Evolutionary conservation across 2,329 filamentous ascomycete genomes (phyloP).

Genomic region (Cladosporium sp.): DNA sequence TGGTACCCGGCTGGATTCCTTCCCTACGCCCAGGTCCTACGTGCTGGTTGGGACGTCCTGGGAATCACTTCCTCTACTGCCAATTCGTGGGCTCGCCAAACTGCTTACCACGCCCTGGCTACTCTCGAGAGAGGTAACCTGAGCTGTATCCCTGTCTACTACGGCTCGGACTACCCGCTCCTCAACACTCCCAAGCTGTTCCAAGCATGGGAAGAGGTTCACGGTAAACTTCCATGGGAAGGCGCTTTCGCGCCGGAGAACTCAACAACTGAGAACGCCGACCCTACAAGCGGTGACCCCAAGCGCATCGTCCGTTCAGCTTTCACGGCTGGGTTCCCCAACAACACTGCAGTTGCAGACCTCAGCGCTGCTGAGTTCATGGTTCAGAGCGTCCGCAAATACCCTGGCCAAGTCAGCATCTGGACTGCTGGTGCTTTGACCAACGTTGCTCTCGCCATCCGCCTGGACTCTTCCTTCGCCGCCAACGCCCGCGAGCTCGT

Average conservation of each 20-base stretch:
- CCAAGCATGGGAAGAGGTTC: constrained; percentile 48
- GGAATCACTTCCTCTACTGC: constrained; percentile 47
- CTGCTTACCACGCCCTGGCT: constrained; percentile 50
- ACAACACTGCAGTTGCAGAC: constrained; percentile 43
- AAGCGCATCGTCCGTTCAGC: constrained; percentile 44
- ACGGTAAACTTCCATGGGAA: constrained; percentile 50
- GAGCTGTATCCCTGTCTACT: constrained; percentile 52
- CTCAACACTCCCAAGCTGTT: constrained; percentile 50
- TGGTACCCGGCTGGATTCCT: constrained; percentile 48
- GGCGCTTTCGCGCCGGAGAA: constrained; percentile 51
- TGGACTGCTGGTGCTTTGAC: constrained; percentile 52
- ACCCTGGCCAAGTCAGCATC: constrained; percentile 54
- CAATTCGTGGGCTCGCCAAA: constrained; percentile 51
- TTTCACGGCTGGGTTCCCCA: constrained; percentile 52
- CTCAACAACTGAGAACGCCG: constrained; percentile 44
- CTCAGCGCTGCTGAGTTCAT: constrained; percentile 50
- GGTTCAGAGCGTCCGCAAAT: constrained; percentile 49
- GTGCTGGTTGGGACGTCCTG: constrained; percentile 49
- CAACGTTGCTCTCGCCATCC: constrained; percentile 52
- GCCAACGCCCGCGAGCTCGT: constrained; percentile 50
- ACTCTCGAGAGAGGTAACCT: constrained; percentile 51
- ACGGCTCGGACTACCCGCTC: constrained; percentile 51
- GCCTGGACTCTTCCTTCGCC: constrained; percentile 52
- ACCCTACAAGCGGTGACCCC: constrained; percentile 51
- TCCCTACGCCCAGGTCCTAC: constrained; percentile 48